Evolutionary conservation across 805 yeast species (phyloP), one percentile per base, ranked within the genome.

Genomic region (Peterozyma toletana): DNA sequence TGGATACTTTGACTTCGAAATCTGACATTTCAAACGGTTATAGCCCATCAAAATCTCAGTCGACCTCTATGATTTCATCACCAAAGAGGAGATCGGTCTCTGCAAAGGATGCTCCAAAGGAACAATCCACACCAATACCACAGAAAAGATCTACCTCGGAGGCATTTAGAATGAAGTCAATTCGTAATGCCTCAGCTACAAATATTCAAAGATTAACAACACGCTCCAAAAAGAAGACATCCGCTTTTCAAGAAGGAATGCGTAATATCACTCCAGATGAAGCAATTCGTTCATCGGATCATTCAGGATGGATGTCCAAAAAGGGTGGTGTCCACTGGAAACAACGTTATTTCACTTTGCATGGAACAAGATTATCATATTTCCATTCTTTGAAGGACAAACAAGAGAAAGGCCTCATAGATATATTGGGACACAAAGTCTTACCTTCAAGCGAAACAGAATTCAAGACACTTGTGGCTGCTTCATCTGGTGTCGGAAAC

Each of bases 271-370:
- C 84, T 0, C 95, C 96, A 0, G 79, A 77, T 48, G 85, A 86
- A 38, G 83, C 98, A 0, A 77, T 85, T 39, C 78, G 78, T 52
- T 67, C 83, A 6, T 87, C 97, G 0, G 84, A 74, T 43, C 78
- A 71, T 53, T 80, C 87, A 40, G 99, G 99, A 2, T 93, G 97
- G 96, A 87, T 93, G 96, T 79, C 89, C 42, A 93, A 93, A 62
- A 81, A 86, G 51, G 96, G 96, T 18, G 86, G 83, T 46, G 74
- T 83, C 46, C 78, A 88, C 14, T 93, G 99, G 98, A 84, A 90
- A 54, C 82, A 83, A 45, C 75, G 99, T 41, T 82, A 71, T 55
- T 90, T 90, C 58, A 80, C 91, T 0, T 68, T 93, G 33, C 96
- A 93, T 64, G 96, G 96, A 2, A 93, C 99, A 0, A 71, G 99